Percentiles rank a stretch among this genome's conserved stretches.
phyloP scores from a whole-genome alignment of 345 rosid species.

The Eucalyptus curtisii region DNA sequence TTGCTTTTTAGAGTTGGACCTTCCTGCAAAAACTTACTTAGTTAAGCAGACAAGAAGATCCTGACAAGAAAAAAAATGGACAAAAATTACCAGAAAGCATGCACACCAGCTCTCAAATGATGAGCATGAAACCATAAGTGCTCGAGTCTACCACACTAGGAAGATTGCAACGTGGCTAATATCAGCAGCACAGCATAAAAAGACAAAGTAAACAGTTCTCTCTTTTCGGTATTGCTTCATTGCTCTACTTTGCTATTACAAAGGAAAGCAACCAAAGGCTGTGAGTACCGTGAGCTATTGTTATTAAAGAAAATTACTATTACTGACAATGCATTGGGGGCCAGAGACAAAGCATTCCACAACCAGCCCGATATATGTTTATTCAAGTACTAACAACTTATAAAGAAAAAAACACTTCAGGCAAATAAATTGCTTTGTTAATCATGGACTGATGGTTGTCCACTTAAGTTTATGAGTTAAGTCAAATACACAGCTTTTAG shows the following conservation, averaged over 20 bases:
- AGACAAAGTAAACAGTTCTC: not conserved
- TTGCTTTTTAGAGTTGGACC: conserved; percentile 89
- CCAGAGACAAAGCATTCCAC: not conserved
- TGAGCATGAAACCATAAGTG: not conserved
- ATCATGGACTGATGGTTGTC: not conserved
- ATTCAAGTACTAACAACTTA: not conserved
- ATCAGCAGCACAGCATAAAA: not conserved
- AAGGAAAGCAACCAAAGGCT: not conserved
- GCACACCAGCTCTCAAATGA: not conserved
- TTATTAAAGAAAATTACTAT: not conserved
- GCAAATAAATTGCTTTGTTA: not conserved
- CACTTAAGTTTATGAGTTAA: not conserved
- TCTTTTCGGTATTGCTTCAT: not conserved
- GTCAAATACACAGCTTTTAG: not conserved
- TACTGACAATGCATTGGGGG: not conserved
- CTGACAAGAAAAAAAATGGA: not conserved
- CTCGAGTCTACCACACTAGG: not conserved
- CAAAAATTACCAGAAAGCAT: not conserved
- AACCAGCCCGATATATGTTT: not conserved
- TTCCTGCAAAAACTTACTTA: conserved; percentile 33
- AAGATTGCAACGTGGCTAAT: not conserved
- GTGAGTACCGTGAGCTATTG: not conserved
- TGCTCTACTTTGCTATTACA: not conserved
- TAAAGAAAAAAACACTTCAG: not conserved
- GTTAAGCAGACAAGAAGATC: not conserved